A percentile compares a stretch with the other conserved stretches of the same genome.
Evolutionary conservation across 139 green algal genomes (phyloP).

Genomic region (Chlamydomonas schloesseri): DNA sequence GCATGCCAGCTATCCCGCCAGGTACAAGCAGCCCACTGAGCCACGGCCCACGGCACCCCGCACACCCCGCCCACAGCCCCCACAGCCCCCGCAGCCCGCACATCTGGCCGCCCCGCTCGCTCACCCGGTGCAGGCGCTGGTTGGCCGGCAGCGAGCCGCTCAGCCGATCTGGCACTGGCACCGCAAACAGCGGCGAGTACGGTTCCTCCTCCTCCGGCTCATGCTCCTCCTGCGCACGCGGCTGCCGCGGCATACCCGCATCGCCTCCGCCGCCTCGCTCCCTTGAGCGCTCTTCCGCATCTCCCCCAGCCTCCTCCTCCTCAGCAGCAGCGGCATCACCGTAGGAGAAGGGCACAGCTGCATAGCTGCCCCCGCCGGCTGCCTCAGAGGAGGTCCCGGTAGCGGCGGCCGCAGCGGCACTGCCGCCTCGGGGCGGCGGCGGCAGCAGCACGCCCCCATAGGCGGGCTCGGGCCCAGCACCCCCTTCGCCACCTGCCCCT

Average conservation of each 20-base stretch:
- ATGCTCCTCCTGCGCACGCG: neutral
- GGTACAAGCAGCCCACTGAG: too few species aligned
- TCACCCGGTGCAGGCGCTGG: conserved; percentile 30
- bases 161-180: neutral
- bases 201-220: conserved; percentile 19
- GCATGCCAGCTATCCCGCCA: too few species aligned
- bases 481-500: too few species aligned
- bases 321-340: neutral
- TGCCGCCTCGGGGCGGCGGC: too few species aligned
- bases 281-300: neutral
- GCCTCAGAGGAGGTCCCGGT: neutral
- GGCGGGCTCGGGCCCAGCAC: neutral
- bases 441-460: too few species aligned
- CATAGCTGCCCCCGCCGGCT: neutral
- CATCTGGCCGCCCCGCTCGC: neutral
- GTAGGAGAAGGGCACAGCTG: conserved; percentile 55
- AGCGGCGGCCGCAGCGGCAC: neutral
- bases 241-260: neutral
- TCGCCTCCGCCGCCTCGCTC: neutral
- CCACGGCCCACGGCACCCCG: too few species aligned
- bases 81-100: too few species aligned
- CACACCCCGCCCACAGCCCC: too few species aligned
- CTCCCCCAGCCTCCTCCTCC: neutral
- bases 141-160: neutral
- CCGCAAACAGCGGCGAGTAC: conserved; percentile 12